These are phyloP conservation scores for Forsythia viridissima DNA, from an alignment of 257 asterid genomes.

Conservation along the genomic window DNA sequence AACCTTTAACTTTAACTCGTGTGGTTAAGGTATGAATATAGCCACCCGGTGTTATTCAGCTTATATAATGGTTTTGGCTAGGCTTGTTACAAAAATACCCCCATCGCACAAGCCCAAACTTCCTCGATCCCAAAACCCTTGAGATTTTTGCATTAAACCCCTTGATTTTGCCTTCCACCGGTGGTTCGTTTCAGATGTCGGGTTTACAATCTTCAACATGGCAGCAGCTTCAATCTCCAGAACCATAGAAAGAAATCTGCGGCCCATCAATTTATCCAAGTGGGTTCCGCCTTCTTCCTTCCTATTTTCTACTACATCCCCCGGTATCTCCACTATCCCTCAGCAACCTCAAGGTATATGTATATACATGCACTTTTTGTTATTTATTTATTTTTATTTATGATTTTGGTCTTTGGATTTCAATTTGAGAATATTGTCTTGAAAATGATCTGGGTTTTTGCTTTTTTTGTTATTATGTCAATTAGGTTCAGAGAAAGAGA, in stretches of 20 bases:
- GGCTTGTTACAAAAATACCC: too few relatives aligned
- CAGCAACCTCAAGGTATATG: conserved; percentile 48
- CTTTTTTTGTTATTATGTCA: neutral
- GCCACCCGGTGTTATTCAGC: too few relatives aligned
- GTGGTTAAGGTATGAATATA: too few relatives aligned
- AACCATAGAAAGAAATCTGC: conserved; percentile 47
- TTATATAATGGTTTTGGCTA: too few relatives aligned
- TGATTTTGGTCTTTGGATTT: neutral
- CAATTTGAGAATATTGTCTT: neutral
- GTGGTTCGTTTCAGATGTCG: conserved; percentile 20
- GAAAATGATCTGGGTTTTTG: conserved; percentile 19
- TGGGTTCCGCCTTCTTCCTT: conserved; percentile 32
- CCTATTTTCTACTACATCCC: conserved; percentile 43
- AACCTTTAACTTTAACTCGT: too few relatives aligned
- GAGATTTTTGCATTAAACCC: neutral
- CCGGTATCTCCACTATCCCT: conserved; percentile 40
- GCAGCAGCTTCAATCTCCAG: conserved; percentile 50
- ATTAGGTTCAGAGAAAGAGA: conserved; percentile 47
- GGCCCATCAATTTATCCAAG: conserved; percentile 19
- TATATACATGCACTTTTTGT: neutral
- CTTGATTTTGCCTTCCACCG: neutral
- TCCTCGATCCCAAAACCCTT: neutral
- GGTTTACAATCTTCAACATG: conserved; percentile 31
- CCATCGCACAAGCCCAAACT: neutral
- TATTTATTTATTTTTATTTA: neutral